These are phyloP conservation scores for Rugonectria rugulosa DNA, from an alignment of 2,329 filamentous ascomycete species.

Conservation along the genomic window DNA sequence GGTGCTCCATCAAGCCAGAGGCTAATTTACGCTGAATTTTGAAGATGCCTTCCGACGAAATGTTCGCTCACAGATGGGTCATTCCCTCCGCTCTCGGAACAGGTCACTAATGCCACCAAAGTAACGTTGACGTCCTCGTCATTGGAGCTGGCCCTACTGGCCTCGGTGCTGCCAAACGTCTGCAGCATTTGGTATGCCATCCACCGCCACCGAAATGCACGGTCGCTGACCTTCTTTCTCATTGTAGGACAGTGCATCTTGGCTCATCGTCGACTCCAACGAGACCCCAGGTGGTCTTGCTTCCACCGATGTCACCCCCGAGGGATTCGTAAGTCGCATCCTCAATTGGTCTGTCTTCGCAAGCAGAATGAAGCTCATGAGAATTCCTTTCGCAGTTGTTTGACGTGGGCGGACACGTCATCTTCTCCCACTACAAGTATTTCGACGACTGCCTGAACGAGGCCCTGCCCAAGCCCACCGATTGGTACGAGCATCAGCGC, in stretches of 20 bases:
- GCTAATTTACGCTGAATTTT: not conserved
- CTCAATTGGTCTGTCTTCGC: constrained; percentile 17
- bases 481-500: constrained; percentile 98
- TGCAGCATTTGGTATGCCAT: constrained; percentile 87
- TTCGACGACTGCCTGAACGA: constrained; percentile 99
- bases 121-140: constrained; percentile 94
- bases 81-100: not conserved
- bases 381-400: constrained; percentile 73
- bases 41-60: not conserved
- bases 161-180: constrained; percentile 95
- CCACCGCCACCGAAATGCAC: constrained; percentile 40
- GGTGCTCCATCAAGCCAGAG: not conserved
- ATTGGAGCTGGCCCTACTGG: constrained; percentile 98
- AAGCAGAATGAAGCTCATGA: constrained; percentile 33
- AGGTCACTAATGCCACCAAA: constrained; percentile 46
- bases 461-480: constrained; percentile 89
- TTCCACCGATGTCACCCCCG: constrained; percentile 91
- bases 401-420: constrained; percentile 97
- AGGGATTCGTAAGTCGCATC: constrained; percentile 85
- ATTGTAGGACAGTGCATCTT: constrained; percentile 85
- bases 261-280: constrained; percentile 93
- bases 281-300: constrained; percentile 94
- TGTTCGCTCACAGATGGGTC: not conserved
- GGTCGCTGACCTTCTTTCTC: constrained; percentile 35
- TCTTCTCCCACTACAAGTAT: constrained; percentile 99